Evolutionary conservation across 352 stramenopile species (phyloP).

Genomic region (Globisporangium lucens): DNA sequence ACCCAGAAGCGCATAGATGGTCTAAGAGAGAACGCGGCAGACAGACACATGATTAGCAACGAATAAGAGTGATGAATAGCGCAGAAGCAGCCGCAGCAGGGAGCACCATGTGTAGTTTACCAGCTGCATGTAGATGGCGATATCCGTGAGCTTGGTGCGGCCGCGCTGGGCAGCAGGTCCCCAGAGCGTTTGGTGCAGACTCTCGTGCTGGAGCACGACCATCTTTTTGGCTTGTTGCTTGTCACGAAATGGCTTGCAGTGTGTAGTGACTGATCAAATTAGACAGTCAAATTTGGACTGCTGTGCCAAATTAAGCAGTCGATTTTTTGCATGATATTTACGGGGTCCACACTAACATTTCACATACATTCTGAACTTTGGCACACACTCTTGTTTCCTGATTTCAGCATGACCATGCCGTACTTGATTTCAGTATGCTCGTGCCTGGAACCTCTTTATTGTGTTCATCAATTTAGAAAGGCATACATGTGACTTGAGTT

Average conservation of each 20-base stretch:
- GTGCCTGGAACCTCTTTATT: no score
- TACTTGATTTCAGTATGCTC: no score
- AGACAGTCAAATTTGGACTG: no score
- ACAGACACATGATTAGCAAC: neutral
- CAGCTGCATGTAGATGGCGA: constrained; percentile 46
- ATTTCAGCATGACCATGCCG: no score
- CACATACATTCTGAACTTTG: no score
- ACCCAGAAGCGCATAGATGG: constrained; percentile 30
- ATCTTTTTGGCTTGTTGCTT: constrained; percentile 23
- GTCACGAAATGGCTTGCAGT: neutral
- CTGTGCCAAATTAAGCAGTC: no score
- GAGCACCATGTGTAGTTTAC: constrained; percentile 15
- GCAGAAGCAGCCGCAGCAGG: neutral
- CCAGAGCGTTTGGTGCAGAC: constrained; percentile 62
- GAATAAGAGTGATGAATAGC: neutral
- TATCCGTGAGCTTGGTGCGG: constrained; percentile 40
- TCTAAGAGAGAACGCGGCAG: neutral
- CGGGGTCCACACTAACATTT: no score
- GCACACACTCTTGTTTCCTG: no score
- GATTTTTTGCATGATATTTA: no score
- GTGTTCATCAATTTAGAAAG: no score
- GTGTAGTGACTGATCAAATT: no score
- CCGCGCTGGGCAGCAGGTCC: constrained; percentile 36
- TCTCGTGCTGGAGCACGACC: constrained; percentile 64
- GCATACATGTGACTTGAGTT: no score